A percentile compares a stretch with the other conserved stretches of the same genome.
Conservation (phyloP, 805 yeast genomes). For the Candida oleophila region DNA sequence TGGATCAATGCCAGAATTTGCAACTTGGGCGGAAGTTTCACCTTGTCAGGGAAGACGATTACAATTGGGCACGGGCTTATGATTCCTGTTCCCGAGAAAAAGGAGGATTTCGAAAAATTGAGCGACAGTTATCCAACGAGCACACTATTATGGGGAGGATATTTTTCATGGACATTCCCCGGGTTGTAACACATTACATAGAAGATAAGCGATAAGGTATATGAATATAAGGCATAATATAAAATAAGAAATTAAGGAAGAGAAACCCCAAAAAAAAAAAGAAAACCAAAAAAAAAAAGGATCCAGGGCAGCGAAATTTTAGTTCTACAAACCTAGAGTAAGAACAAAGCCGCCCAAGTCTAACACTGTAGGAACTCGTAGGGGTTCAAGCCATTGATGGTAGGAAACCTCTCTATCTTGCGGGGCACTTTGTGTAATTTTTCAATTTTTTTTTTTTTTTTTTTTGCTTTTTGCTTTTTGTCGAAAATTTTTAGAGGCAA, state of each 20-base stretch:
- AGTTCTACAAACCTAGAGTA: too few species aligned
- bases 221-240: neutral
- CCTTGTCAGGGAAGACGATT: conserved; percentile 33
- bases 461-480: too few species aligned
- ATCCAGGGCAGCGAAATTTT: too few species aligned
- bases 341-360: too few species aligned
- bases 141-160: conserved; percentile 34
- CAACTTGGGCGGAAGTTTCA: conserved; percentile 30
- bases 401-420: too few species aligned
- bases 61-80: conserved; percentile 38
- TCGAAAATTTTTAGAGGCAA: too few species aligned
- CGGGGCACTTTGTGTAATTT: too few species aligned
- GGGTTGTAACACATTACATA: conserved; percentile 17
- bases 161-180: conserved; percentile 37
- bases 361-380: too few species aligned
- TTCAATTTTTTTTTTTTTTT: too few species aligned
- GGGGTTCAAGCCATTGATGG: too few species aligned
- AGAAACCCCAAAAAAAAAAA: neutral
- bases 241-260: neutral
- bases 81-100: conserved; percentile 30
- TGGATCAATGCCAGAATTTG: conserved; percentile 29
- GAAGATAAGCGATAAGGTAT: neutral
- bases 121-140: conserved; percentile 16
- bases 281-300: neutral
- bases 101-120: conserved; percentile 21